These are phyloP conservation scores for Chlamydomonas eustigma DNA, from an alignment of 139 green algal genomes.

Conservation along the genomic window DNA sequence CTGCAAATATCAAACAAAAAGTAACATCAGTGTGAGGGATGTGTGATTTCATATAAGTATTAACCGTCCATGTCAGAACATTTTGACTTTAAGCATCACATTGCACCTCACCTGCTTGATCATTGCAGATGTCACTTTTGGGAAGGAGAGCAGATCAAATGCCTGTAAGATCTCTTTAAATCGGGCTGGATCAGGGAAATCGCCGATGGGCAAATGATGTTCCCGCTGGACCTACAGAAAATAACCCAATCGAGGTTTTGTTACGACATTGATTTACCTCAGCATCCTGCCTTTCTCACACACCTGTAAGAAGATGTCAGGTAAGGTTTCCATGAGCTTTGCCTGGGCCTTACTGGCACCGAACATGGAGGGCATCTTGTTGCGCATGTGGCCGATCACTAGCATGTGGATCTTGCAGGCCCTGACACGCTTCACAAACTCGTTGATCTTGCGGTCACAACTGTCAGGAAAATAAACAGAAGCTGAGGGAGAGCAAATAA, in stretches of 20 bases:
- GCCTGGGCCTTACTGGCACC: slow-evolving; percentile 75
- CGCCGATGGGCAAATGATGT: slow-evolving; percentile 80
- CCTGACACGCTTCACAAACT: slow-evolving; percentile 96
- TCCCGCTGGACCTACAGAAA: slow-evolving; percentile 76
- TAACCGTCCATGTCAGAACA: too few species aligned
- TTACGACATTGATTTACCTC: not conserved
- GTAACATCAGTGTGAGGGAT: not conserved
- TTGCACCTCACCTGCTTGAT: slow-evolving; percentile 24
- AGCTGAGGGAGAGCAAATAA: slow-evolving; percentile 89
- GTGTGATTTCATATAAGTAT: not conserved
- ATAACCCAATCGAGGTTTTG: not conserved
- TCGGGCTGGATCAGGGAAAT: slow-evolving; percentile 83
- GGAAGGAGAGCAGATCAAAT: slow-evolving; percentile 82
- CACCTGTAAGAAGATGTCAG: slow-evolving; percentile 70
- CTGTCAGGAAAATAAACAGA: slow-evolving; percentile 67
- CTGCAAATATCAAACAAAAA: too few species aligned
- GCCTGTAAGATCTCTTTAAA: slow-evolving; percentile 80
- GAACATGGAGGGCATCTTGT: slow-evolving; percentile 88
- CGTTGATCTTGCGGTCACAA: slow-evolving; percentile 57
- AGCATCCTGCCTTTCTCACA: not conserved
- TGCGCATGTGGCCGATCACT: slow-evolving; percentile 67
- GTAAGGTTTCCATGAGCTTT: slow-evolving; percentile 66
- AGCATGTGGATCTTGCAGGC: slow-evolving; percentile 89
- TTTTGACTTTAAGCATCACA: too few species aligned
- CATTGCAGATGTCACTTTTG: slow-evolving; percentile 50